These are phyloP conservation scores for Melaleuca alternifolia DNA, from an alignment of 345 rosid species.

Conservation along the genomic window DNA sequence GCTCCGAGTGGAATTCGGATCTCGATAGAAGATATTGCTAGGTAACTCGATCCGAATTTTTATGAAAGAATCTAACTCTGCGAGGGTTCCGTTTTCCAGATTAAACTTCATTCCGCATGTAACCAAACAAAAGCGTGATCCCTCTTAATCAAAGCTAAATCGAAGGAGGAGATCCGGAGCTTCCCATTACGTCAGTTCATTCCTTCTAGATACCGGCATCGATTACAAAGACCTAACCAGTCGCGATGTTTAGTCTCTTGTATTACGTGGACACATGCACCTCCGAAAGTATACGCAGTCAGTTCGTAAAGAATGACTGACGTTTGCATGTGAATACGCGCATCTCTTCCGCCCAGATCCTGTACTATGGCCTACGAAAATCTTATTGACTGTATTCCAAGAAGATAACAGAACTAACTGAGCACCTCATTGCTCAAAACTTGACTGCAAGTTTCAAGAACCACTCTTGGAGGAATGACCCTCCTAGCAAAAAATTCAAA, in stretches of 20 bases:
- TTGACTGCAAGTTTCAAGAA: neutral
- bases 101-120: neutral
- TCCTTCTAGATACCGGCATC: neutral
- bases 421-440: neutral
- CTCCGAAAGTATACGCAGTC: neutral
- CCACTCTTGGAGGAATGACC: neutral
- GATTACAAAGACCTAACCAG: neutral
- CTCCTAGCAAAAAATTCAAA: neutral
- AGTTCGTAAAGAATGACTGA: neutral
- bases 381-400: neutral
- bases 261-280: neutral
- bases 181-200: neutral
- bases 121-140: neutral
- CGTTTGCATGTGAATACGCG: neutral
- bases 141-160: neutral
- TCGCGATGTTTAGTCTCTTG: neutral
- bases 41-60: neutral
- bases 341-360: neutral
- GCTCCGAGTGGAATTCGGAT: neutral
- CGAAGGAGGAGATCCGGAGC: neutral
- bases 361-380: neutral
- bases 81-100: accelerated
- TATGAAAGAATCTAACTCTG: neutral
- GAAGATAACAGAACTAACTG: neutral
- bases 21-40: neutral